Percentiles rank a stretch among this genome's conserved stretches.
Conservation (phyloP, 495 filamentous ascomycete genomes). For the Podospora didyma region DNA sequence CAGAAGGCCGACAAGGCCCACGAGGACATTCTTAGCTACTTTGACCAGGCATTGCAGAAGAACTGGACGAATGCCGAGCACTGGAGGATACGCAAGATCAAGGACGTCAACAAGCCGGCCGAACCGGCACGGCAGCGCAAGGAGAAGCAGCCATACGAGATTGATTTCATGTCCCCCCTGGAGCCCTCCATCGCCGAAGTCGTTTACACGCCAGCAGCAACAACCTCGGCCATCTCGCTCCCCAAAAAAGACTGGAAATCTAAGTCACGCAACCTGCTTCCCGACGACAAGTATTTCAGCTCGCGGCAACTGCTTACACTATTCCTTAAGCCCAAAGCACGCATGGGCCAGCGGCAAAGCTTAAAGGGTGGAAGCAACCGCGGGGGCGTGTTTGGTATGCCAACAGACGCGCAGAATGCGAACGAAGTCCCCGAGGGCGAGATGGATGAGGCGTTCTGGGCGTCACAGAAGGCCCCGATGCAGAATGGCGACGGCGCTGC, state of each 20-base stretch:
- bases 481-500: conserved; percentile 15
- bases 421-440: conserved; percentile 63
- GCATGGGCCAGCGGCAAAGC: conserved; percentile 53
- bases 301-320: conserved; percentile 82
- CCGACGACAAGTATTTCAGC: conserved; percentile 98
- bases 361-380: conserved; percentile 17
- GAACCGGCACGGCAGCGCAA: conserved; percentile 62
- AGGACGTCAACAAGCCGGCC: conserved; percentile 65
- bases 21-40: conserved; percentile 94
- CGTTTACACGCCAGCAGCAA: conserved; percentile 79
- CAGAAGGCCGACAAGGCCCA: conserved; percentile 60
- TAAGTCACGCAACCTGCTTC: conserved; percentile 85
- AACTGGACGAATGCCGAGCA: conserved; percentile 99
- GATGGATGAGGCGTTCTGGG: conserved; percentile 96
- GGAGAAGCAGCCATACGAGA: conserved; percentile 94
- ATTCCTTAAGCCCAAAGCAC: conserved; percentile 91
- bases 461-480: conserved; percentile 60
- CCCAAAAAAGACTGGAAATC: conserved; percentile 94
- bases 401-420: conserved; percentile 2
- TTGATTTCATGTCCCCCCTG: conserved; percentile 78
- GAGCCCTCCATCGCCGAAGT: conserved; percentile 65
- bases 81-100: conserved; percentile 93
- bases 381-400: conserved; percentile 37
- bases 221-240: conserved; percentile 75
- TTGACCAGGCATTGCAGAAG: conserved; percentile 89